Conservation (phyloP, 768 basidiomycete genomes). For the Mycena alexandri region DNA sequence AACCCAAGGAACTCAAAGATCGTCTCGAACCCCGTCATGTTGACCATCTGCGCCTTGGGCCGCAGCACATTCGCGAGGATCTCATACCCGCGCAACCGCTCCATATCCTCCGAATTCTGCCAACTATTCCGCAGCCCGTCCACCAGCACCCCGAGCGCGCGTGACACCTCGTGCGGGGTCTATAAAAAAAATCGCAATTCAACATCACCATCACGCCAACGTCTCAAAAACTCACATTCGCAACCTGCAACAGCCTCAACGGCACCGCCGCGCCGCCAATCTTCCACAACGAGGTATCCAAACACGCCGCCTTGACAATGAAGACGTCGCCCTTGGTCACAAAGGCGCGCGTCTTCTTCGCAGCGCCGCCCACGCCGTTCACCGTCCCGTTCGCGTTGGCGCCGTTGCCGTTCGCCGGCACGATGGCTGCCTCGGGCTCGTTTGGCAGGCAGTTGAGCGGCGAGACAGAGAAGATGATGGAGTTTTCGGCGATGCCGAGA, state of each 20-base stretch:
- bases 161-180: constrained; percentile 83
- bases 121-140: constrained; percentile 88
- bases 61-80: constrained; percentile 82
- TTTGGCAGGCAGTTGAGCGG: constrained; percentile 45
- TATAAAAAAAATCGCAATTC: constrained; percentile 43
- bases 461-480: constrained; percentile 57
- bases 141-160: constrained; percentile 76
- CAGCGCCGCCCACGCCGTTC: too few relatives aligned
- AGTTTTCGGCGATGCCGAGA: constrained; percentile 54
- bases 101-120: constrained; percentile 97
- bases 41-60: constrained; percentile 79
- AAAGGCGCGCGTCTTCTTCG: constrained; percentile 37
- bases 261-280: constrained; percentile 85
- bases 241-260: constrained; percentile 81
- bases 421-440: constrained; percentile 28
- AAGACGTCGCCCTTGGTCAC: constrained; percentile 66
- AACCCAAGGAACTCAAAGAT: constrained; percentile 90
- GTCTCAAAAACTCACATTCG: constrained; percentile 62
- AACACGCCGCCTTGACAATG: constrained; percentile 67
- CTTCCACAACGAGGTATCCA: constrained; percentile 85
- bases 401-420: constrained; percentile 27
- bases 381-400: too few relatives aligned
- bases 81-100: constrained; percentile 90
- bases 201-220: neutral
- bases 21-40: constrained; percentile 84